Percentiles rank a stretch among this genome's conserved stretches.
Evolutionary conservation across 441 rosid species (phyloP).

Genomic region (Populus hybrid): DNA sequence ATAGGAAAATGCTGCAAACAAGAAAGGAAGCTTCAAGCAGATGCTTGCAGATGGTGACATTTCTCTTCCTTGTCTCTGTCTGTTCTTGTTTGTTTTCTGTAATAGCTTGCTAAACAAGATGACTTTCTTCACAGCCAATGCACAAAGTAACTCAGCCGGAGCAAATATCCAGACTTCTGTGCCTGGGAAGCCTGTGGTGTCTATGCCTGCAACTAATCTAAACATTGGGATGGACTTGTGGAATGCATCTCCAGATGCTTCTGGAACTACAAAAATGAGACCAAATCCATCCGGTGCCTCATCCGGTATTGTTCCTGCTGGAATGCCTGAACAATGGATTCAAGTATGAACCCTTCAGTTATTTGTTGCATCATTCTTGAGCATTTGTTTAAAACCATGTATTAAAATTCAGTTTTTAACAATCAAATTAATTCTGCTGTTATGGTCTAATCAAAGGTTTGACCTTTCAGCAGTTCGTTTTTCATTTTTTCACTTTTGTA

Average conservation of each 20-base stretch:
- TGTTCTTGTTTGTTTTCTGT: slow-evolving; percentile 1
- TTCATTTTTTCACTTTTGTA: not conserved
- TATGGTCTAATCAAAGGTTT: not conserved
- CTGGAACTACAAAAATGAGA: slow-evolving; percentile 47
- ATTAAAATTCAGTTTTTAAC: not conserved
- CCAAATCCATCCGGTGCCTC: slow-evolving; percentile 39
- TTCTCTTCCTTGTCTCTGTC: not conserved
- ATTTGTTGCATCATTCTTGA: not conserved
- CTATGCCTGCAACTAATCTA: slow-evolving; percentile 60
- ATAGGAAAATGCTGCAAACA: slow-evolving; percentile 55
- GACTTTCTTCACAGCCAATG: slow-evolving; percentile 49
- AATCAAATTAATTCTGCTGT: not conserved
- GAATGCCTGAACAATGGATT: slow-evolving; percentile 61
- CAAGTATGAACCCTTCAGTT: slow-evolving; percentile 40
- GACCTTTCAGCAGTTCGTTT: not conserved
- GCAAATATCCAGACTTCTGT: slow-evolving; percentile 39
- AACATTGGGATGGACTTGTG: slow-evolving; percentile 91
- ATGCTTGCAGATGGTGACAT: slow-evolving; percentile 83
- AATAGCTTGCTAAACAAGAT: slow-evolving; percentile 15
- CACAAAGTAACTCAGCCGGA: slow-evolving; percentile 50
- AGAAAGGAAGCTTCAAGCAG: slow-evolving; percentile 72
- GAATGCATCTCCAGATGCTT: slow-evolving; percentile 53
- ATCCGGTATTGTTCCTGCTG: slow-evolving; percentile 36
- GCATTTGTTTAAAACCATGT: not conserved
- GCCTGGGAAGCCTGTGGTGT: slow-evolving; percentile 56